Base-by-base conservation (phyloP, 148 eudicot genomes). In the Gaultheria prostrata region DNA sequence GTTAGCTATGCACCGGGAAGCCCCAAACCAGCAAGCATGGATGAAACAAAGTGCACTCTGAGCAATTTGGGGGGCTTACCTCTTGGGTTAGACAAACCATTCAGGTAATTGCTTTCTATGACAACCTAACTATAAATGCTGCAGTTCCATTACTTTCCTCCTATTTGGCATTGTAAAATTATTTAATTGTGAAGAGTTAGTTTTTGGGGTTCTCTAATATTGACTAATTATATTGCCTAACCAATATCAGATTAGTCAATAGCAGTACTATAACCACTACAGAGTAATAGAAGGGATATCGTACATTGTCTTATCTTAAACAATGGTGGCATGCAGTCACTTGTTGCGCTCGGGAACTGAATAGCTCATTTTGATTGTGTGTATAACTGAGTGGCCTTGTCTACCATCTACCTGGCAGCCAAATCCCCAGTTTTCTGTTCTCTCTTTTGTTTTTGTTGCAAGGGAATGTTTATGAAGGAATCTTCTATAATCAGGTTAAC, bases 81-180 rank as follows among this genome's bases (percentile, higher is more conserved):
- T 17, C 61, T 76, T 84, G 63, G 76, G 49, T 57, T 83, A 54
- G 79, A 84, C 39, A 39, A 39, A 50, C 49, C 65, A 76, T 74
- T 75, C 67, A 82, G 90, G 88, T 86, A 67, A 86, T 78, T 69
- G 17, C 63, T 56, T 24, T 79, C 11, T 43, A 14, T 80, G 45
- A 20, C 15, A 39, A 61, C 72, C 7, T 3, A 21, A 21, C 33
- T 12, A 24, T 48, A 32, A 24, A n/a, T 48, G 26, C 2, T 35
- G 13, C 78, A 8, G 13, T 21, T 43, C 53, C 53, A 33, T 76
- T n/a, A 46, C 12, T 26, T 48, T 48, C 21, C 18, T 21, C 20
- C 33, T 35, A 33, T 24, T 30, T 8, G 17, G 4, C 2, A 33
- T 17, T 28, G 35, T 33, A 28, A 0, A 32, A 15, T 54, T 32